phyloP scores from a whole-genome alignment of 2,329 filamentous ascomycete species.

The Colletotrichum kahawae region DNA sequence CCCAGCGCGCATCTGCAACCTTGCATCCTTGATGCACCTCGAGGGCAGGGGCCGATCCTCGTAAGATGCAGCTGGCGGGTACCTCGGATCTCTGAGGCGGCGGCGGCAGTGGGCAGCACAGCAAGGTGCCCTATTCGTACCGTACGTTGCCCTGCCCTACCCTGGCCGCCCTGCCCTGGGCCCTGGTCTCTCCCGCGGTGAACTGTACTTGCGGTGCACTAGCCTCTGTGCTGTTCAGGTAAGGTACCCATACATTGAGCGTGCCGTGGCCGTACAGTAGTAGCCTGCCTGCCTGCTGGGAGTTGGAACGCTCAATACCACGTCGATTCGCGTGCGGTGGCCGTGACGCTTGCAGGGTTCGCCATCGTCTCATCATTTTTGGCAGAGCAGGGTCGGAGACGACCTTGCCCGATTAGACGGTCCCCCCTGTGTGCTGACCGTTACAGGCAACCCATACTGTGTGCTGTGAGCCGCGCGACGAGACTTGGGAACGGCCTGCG shows the following conservation, averaged over 20 bases:
- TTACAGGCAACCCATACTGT: background rate
- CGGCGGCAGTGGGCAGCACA: background rate
- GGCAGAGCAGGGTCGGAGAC: background rate
- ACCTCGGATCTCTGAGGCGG: slow-evolving; percentile 19
- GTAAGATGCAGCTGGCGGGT: slow-evolving; percentile 16
- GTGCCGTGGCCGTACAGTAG: background rate
- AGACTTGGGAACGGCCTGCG: background rate
- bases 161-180: background rate
- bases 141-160: background rate
- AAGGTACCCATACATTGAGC: slow-evolving; percentile 6
- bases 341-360: slow-evolving; percentile 18
- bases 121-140: slow-evolving; percentile 7
- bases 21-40: slow-evolving; percentile 7
- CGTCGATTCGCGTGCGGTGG: slow-evolving; percentile 12
- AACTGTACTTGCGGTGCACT: background rate
- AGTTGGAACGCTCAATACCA: background rate
- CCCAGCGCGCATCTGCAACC: background rate
- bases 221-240: background rate
- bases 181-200: background rate
- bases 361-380: slow-evolving; percentile 14
- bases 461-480: background rate
- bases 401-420: slow-evolving; percentile 3
- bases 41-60: slow-evolving; percentile 13
- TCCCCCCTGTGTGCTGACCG: background rate
- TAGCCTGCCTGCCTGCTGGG: background rate